A percentile compares a stretch with the other conserved stretches of the same genome.
Conservation (phyloP, 1,284 basidiomycete species). For the Pseudozyma sp. region DNA sequence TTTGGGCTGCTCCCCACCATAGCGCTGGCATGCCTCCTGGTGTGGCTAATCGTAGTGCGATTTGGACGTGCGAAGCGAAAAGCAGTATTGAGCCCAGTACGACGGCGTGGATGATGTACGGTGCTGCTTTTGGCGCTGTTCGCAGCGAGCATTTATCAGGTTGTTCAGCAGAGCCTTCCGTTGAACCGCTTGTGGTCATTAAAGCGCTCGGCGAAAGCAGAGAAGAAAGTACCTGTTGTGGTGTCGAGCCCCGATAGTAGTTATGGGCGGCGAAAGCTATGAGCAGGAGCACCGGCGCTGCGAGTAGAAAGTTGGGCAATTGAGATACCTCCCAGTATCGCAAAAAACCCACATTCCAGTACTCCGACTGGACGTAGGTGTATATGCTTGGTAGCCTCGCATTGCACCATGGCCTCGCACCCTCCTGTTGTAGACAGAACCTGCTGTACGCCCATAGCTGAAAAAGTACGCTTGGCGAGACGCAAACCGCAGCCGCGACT, state of each 20-base stretch:
- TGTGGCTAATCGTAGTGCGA: slow-evolving; percentile 82
- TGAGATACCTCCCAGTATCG: slow-evolving; percentile 87
- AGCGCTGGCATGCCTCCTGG: slow-evolving; percentile 78
- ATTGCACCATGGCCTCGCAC: slow-evolving; percentile 77
- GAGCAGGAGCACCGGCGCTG: slow-evolving; percentile 75
- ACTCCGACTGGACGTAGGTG: slow-evolving; percentile 82
- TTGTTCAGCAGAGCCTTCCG: not conserved
- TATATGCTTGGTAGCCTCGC: slow-evolving; percentile 78
- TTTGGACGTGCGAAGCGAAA: slow-evolving; percentile 88
- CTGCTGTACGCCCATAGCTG: slow-evolving; percentile 76
- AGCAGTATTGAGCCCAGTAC: slow-evolving; percentile 76
- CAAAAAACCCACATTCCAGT: slow-evolving; percentile 87
- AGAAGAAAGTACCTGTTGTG: not conserved
- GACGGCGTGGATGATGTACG: slow-evolving; percentile 78
- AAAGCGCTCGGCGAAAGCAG: slow-evolving; percentile 54
- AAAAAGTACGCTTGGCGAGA: slow-evolving; percentile 78
- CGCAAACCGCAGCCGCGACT: not conserved
- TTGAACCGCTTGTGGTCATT: not conserved
- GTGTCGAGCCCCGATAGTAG: slow-evolving; percentile 9
- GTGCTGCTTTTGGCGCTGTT: slow-evolving; percentile 66
- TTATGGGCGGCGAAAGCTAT: slow-evolving; percentile 62
- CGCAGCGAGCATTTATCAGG: not conserved
- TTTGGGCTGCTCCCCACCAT: slow-evolving; percentile 82
- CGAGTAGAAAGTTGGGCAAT: slow-evolving; percentile 87
- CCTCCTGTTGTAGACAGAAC: slow-evolving; percentile 74